Conservation (phyloP, 768 basidiomycete genomes). For the Pilatotrama ljubarskyi region DNA sequence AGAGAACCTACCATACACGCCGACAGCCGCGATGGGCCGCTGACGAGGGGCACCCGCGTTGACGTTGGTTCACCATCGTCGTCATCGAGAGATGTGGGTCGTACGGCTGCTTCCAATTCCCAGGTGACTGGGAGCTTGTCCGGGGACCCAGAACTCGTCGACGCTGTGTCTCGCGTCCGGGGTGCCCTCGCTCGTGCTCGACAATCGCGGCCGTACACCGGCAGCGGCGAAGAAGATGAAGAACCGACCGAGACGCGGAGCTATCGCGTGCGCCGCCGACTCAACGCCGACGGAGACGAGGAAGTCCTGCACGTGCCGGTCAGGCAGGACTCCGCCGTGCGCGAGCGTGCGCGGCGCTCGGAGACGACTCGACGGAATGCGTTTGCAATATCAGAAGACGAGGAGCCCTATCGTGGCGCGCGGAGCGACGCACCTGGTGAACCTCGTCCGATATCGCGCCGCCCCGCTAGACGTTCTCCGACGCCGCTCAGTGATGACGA, state of each 20-base stretch:
- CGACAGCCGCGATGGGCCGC: background rate
- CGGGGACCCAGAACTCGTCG: background rate
- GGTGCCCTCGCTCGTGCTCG: background rate
- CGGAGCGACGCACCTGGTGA: background rate
- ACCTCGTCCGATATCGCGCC: background rate
- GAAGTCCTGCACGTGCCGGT: slow-evolving; percentile 1
- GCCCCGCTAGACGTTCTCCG: too few relatives aligned
- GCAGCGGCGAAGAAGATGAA: background rate
- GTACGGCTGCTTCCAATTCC: background rate
- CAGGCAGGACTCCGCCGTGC: background rate
- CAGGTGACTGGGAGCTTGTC: background rate
- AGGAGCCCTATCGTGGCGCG: background rate
- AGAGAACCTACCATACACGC: background rate
- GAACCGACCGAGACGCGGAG: slow-evolving; percentile 1
- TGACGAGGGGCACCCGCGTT: background rate
- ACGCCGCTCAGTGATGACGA: slow-evolving; percentile 5
- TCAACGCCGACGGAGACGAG: slow-evolving; percentile 24
- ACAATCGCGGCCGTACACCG: background rate
- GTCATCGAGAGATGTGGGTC: background rate
- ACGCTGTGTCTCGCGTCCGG: background rate
- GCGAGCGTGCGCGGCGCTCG: background rate
- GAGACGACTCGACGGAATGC: background rate
- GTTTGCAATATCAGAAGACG: background rate
- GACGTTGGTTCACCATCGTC: background rate
- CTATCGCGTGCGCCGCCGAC: slow-evolving; percentile 20